These are phyloP conservation scores for Schwanniomyces sp. DNA, from an alignment of 805 yeast genomes.

Conservation along the genomic window DNA sequence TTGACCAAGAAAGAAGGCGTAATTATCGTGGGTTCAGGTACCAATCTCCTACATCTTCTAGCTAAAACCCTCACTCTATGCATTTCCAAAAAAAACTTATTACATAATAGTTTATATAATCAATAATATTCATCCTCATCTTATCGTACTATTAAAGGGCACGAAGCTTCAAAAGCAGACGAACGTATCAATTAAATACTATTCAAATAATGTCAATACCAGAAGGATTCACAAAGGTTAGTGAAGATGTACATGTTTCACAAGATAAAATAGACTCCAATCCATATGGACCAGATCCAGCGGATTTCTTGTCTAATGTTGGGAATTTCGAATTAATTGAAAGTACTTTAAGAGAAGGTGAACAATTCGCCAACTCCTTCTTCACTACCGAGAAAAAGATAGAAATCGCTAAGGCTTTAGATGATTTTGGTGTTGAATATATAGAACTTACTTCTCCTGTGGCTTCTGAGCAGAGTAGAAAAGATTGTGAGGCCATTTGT, in stretches of 20 bases:
- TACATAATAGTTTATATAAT: background rate
- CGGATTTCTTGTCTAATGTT: conserved; percentile 88
- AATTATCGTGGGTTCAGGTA: conserved; percentile 3
- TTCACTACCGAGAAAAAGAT: conserved; percentile 92
- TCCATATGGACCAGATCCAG: conserved; percentile 96
- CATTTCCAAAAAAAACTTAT: background rate
- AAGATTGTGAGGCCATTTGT: conserved; percentile 97
- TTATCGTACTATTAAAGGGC: background rate
- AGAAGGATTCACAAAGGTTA: conserved; percentile 35
- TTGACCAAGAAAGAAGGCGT: background rate
- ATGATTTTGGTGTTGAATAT: conserved; percentile 97
- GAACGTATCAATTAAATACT: background rate
- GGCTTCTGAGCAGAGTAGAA: conserved; percentile 90
- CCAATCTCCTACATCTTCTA: background rate
- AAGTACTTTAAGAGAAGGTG: conserved; percentile 96
- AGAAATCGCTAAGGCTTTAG: conserved; percentile 94
- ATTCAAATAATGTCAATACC: conserved; percentile 22
- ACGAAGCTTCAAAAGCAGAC: background rate
- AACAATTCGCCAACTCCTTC: conserved; percentile 97
- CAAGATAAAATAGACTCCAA: conserved; percentile 36
- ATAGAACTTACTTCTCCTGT: conserved; percentile 97
- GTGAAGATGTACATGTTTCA: conserved; percentile 31
- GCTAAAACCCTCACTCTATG: background rate
- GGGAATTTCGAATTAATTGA: conserved; percentile 87
- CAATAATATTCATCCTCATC: background rate